These are phyloP conservation scores for Cryptosporidium sp. DNA, from an alignment of 169 alveolate genomes.

Conservation along the genomic window DNA sequence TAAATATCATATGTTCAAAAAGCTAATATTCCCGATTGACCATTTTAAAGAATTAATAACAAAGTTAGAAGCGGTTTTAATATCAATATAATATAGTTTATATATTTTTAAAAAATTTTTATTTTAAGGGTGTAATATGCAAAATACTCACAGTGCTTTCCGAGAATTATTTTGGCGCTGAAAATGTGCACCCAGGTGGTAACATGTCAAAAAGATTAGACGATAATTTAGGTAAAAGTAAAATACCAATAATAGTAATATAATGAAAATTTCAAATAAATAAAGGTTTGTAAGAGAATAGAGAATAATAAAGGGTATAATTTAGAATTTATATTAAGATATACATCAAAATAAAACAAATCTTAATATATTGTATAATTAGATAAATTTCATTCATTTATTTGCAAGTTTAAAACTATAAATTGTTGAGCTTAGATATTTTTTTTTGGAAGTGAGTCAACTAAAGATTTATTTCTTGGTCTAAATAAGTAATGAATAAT, in stretches of 20 bases:
- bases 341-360: neutral
- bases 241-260: neutral
- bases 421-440: neutral
- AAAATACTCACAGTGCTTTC: neutral
- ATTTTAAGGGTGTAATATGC: neutral
- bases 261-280: neutral
- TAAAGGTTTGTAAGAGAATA: neutral
- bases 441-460: neutral
- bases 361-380: neutral
- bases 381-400: neutral
- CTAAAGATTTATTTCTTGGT: neutral
- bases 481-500: neutral
- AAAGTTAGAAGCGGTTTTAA: too few species aligned
- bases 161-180: constrained; percentile 41
- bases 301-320: neutral
- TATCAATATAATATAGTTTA: too few species aligned
- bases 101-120: neutral
- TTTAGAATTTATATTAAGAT: neutral
- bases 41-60: too few species aligned
- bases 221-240: neutral
- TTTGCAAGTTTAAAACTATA: neutral
- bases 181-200: constrained; percentile 71
- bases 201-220: constrained; percentile 50
- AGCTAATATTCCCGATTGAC: too few species aligned
- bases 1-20: neutral